Evolutionary conservation across 345 rosid species (phyloP), one percentile per base, ranked within the genome.

Genomic region (Erodium maritimum): DNA sequence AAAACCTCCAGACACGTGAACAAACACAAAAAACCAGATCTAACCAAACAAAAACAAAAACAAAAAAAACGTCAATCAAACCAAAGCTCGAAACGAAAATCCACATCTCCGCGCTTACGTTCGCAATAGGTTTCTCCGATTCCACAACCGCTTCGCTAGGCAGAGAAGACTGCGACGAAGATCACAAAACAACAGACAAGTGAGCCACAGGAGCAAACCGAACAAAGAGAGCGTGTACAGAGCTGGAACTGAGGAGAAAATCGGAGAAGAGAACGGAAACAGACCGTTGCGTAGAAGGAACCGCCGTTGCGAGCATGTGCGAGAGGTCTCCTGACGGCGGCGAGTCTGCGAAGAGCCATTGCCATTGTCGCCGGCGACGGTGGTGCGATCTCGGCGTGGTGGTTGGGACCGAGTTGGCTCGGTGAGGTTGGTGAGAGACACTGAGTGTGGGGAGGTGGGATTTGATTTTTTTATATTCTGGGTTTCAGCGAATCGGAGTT

Each of bases 271-370:
- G 5, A 11, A 21, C 14, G 17, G 3, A 18, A 25, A 62, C 54
- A n/a, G n/a, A 88, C 96, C 87, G 67, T 67, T 46, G 54, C 61
- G 57, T 70, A 75, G 56, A 80, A 48, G 68, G 79, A 76, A 60
- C 65, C 70, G 73, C 75, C 76, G 65, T 75, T 61, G 68, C 52
- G 63, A 50, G 75, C 76, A 56, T 54, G 85, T 76, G n/a, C 57
- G 57, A 23, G 25, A 1, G 23, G 57, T 20, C 22, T 65, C 66
- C 55, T 61, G 68, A 79, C 75, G 70, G 84, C 61, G 59, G 89
- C 74, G 71, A 88, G 73, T 57, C 84, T 77, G 58, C 90, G 85
- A 68, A 91, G 86, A 67, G 86, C 85, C 68, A 78, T 69, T 51
- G 91, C 82, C 86, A 79, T 74, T 34, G 79, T 6, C 37, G 37